Percentiles rank a stretch among this genome's conserved stretches.
Evolutionary conservation across 441 rosid species (phyloP).

Genomic region (Metrosideros polymorpha): DNA sequence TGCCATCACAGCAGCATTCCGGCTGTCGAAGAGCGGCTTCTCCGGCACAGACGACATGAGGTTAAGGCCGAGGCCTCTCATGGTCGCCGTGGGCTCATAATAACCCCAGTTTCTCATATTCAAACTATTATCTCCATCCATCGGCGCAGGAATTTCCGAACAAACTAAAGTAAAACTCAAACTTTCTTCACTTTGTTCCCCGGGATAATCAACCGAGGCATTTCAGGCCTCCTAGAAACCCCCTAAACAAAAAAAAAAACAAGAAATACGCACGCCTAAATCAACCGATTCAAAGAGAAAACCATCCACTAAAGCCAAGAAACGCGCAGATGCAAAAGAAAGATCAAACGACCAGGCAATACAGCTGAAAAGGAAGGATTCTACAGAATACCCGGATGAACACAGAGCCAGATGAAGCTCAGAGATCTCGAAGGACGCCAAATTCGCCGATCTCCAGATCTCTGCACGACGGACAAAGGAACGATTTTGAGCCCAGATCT

Average conservation of each 20-base stretch:
- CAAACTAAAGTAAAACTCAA: not conserved
- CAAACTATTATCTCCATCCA: conserved; percentile 13
- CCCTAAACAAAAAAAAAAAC: not conserved
- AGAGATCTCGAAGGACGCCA: not conserved
- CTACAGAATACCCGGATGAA: not conserved
- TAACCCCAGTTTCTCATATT: conserved; percentile 18
- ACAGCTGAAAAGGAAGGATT: not conserved
- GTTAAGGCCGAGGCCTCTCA: conserved; percentile 11
- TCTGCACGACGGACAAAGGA: not conserved
- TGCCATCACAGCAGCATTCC: conserved; percentile 8
- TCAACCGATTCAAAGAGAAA: not conserved
- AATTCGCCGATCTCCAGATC: not conserved
- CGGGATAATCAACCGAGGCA: not conserved
- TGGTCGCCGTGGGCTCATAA: conserved; percentile 8
- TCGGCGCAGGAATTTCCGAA: not conserved
- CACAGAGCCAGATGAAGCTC: not conserved
- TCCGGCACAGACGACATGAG: conserved; percentile 5
- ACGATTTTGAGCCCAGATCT: conserved; percentile 8
- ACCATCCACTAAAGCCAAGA: not conserved
- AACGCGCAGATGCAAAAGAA: not conserved
- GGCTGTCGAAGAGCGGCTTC: conserved; percentile 2
- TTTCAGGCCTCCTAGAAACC: not conserved
- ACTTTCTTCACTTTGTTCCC: not conserved
- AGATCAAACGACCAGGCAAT: not conserved
- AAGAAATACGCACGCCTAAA: not conserved